A percentile compares a stretch with the other conserved stretches of the same genome.
Evolutionary conservation across 129 eudicot species (phyloP).

Genomic region (Artemisia annua): DNA sequence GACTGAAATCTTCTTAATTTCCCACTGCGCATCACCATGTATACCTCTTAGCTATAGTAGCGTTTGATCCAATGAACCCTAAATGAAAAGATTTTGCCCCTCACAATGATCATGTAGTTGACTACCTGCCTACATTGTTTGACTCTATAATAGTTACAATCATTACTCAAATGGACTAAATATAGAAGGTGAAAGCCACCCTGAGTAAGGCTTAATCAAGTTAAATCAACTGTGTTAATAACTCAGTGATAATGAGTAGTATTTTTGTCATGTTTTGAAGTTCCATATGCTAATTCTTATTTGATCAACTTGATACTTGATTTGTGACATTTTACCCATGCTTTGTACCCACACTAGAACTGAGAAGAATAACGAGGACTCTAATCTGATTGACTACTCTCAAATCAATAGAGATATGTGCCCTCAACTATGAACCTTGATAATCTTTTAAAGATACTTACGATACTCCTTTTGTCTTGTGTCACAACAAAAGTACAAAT

Average conservation of each 20-base stretch:
- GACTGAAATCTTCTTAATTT: too few relatives aligned
- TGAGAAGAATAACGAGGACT: conserved; percentile 25
- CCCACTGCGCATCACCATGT: too few relatives aligned
- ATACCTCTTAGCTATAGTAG: too few relatives aligned
- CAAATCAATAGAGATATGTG: conserved; percentile 32
- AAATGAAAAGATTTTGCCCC: conserved; percentile 14
- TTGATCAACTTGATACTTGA: conserved; percentile 17
- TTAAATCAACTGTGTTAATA: not conserved
- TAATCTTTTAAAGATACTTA: conserved; percentile 5
- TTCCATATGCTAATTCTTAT: not conserved
- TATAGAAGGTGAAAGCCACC: conserved; percentile 29
- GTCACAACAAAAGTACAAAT: not conserved
- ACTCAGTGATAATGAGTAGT: conserved; percentile 22
- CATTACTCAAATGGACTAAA: conserved; percentile 33
- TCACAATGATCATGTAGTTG: conserved; percentile 26
- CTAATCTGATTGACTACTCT: conserved; percentile 22
- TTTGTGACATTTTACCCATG: conserved; percentile 27
- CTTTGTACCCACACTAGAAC: conserved; percentile 20
- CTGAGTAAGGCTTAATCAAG: conserved; percentile 13
- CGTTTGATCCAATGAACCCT: conserved; percentile 7
- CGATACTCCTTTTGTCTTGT: conserved; percentile 12
- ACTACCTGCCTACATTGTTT: conserved; percentile 17
- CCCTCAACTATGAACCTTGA: conserved; percentile 27
- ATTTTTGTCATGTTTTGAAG: conserved; percentile 28
- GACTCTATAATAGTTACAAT: conserved; percentile 10